phyloP scores from a whole-genome alignment of 2,329 filamentous ascomycete species.

The Neopestalotiopsis rosae region DNA sequence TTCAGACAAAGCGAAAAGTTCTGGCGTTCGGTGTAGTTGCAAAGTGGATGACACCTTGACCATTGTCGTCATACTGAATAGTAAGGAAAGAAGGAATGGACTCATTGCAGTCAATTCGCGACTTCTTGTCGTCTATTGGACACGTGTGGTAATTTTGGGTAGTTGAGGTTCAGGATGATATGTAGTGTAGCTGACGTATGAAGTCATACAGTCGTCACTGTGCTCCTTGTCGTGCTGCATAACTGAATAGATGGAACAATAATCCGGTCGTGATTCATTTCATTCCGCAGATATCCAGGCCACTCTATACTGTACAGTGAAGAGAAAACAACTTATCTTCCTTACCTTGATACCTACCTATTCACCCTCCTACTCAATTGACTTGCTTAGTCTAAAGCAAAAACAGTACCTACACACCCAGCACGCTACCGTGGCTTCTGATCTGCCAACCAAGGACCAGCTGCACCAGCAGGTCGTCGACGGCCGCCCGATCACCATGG shows the following conservation, averaged over 20 bases:
- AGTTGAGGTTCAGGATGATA: not conserved
- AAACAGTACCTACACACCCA: not conserved
- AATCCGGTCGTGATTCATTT: not conserved
- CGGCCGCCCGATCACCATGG: constrained; percentile 33
- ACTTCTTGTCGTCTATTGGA: not conserved
- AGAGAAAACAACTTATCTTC: not conserved
- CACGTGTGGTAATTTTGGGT: not conserved
- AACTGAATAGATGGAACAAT: not conserved
- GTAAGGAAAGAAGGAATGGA: too few species aligned
- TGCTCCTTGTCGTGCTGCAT: not conserved
- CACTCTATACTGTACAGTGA: not conserved
- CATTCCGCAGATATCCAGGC: not conserved
- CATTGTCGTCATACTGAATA: too few species aligned
- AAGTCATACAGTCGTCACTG: not conserved
- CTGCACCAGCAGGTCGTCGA: constrained; percentile 26
- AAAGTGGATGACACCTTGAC: too few species aligned
- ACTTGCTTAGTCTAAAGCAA: not conserved
- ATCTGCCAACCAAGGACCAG: constrained; percentile 27
- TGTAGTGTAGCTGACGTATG: not conserved
- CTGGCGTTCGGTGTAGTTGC: too few species aligned
- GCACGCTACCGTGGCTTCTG: constrained; percentile 6
- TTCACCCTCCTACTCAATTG: not conserved
- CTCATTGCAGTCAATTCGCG: not conserved
- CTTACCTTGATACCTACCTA: not conserved
- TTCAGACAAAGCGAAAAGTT: too few species aligned